phyloP scores from a whole-genome alignment of 148 eudicot genomes.

The Simmondsia chinensis region DNA sequence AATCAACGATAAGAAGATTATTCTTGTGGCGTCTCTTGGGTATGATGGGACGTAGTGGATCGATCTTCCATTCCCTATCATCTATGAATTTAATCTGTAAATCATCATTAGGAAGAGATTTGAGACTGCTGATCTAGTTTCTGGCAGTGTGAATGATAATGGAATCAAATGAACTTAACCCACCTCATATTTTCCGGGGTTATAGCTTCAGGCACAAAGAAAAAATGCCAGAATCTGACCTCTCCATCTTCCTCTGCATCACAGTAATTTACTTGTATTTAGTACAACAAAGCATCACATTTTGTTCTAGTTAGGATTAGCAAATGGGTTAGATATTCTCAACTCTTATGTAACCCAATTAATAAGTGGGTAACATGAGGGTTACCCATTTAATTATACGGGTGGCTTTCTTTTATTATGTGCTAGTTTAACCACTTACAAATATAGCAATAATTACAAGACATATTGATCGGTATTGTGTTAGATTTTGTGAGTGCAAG shows the following conservation, averaged over 20 bases:
- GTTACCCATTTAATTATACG: too few relatives aligned
- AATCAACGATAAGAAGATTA: conserved; percentile 49
- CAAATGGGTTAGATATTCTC: too few relatives aligned
- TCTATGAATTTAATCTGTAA: conserved; percentile 91
- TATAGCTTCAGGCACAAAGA: conserved; percentile 56
- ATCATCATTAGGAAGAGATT: not conserved
- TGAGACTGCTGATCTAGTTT: not conserved
- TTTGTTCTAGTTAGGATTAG: too few relatives aligned
- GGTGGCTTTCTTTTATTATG: too few relatives aligned
- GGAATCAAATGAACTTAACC: not conserved
- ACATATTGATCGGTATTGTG: too few relatives aligned
- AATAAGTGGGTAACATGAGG: too few relatives aligned
- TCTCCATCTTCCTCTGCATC: conserved; percentile 82
- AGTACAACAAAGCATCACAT: too few relatives aligned
- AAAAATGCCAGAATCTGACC: conserved; percentile 64
- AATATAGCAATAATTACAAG: too few relatives aligned
- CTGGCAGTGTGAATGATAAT: not conserved
- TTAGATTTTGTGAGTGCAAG: too few relatives aligned
- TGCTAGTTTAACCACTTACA: too few relatives aligned
- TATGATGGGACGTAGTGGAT: conserved; percentile 76
- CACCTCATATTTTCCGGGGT: conserved; percentile 92
- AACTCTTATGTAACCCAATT: too few relatives aligned
- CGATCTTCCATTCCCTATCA: conserved; percentile 75
- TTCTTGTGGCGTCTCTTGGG: conserved; percentile 52
- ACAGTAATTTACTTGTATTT: too few relatives aligned